Percentiles rank a stretch among this genome's conserved stretches.
Evolutionary conservation across 768 basidiomycete species (phyloP).

Genomic region (Termitomyces bulborhizus): DNA sequence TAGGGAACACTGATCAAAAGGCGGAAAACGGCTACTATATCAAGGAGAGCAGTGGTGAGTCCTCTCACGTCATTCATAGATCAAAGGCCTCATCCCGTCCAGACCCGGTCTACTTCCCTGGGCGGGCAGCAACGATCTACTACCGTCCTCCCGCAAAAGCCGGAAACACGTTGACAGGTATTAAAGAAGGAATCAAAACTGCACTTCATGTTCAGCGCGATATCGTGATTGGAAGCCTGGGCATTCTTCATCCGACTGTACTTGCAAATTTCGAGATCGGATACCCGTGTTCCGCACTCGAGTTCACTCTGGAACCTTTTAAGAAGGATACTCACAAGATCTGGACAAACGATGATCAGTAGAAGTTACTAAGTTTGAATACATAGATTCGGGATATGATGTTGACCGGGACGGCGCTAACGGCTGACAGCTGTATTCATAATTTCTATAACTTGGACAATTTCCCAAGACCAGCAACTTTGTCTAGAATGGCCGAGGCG

Average conservation of each 20-base stretch:
- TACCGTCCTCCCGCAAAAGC: slow-evolving; percentile 53
- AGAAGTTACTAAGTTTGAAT: neutral
- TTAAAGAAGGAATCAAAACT: slow-evolving; percentile 41
- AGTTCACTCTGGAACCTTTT: slow-evolving; percentile 95
- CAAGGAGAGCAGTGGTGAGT: slow-evolving; percentile 74
- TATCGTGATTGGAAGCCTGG: slow-evolving; percentile 78
- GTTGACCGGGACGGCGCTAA: neutral
- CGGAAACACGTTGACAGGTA: slow-evolving; percentile 22
- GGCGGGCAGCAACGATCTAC: slow-evolving; percentile 87
- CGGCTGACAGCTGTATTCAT: neutral
- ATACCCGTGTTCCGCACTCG: slow-evolving; percentile 91
- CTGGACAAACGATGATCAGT: slow-evolving; percentile 49
- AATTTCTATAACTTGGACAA: neutral
- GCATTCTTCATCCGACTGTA: slow-evolving; percentile 90
- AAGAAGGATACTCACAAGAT: slow-evolving; percentile 60
- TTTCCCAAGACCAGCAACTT: neutral
- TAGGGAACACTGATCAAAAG: slow-evolving; percentile 48
- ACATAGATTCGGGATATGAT: slow-evolving; percentile 10
- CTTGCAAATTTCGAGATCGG: slow-evolving; percentile 90
- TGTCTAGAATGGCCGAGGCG: neutral
- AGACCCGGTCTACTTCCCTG: slow-evolving; percentile 96
- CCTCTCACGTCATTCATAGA: neutral
- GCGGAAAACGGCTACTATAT: slow-evolving; percentile 86
- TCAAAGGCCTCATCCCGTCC: neutral
- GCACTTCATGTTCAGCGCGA: slow-evolving; percentile 45